phyloP scores from a whole-genome alignment of 495 filamentous ascomycete species.

The Penicillium turbatum region DNA sequence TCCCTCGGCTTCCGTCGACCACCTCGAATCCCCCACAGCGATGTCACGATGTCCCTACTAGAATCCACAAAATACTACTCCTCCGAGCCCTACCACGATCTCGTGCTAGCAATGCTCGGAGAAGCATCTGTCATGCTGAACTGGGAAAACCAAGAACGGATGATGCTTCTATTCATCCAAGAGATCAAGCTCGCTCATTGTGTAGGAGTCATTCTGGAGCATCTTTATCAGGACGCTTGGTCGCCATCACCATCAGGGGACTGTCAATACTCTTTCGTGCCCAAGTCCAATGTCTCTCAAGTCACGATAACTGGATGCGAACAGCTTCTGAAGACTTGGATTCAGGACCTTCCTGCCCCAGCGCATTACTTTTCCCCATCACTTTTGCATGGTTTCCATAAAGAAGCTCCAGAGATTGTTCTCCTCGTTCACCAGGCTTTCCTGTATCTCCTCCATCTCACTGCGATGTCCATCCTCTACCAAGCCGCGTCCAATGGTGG shows the following conservation, averaged over 20 bases:
- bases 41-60: slow-evolving; percentile 3
- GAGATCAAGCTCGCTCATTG: slow-evolving; percentile 4
- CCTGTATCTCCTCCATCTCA: slow-evolving; percentile 7
- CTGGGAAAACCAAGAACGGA: slow-evolving; percentile 8
- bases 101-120: slow-evolving; percentile 1
- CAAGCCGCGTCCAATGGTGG: neutral
- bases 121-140: slow-evolving; percentile 6
- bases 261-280: neutral
- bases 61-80: slow-evolving; percentile 9
- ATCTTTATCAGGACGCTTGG: slow-evolving; percentile 2
- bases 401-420: neutral
- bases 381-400: neutral
- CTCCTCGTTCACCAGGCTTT: slow-evolving; percentile 5
- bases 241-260: neutral
- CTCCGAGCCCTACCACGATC: slow-evolving; percentile 3
- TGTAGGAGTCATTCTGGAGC: neutral
- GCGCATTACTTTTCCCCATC: slow-evolving; percentile 7
- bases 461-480: slow-evolving; percentile 2
- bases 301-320: neutral
- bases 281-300: neutral
- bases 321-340: slow-evolving; percentile 8
- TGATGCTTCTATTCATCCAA: slow-evolving; percentile 10
- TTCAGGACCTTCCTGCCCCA: slow-evolving; percentile 2
- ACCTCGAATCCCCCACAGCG: slow-evolving; percentile 3
- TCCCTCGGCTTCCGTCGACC: slow-evolving; percentile 7